Evolutionary conservation across 78 protist genomes (phyloP), one percentile per base, ranked within the genome.

Genomic region (Bodo saltans): DNA sequence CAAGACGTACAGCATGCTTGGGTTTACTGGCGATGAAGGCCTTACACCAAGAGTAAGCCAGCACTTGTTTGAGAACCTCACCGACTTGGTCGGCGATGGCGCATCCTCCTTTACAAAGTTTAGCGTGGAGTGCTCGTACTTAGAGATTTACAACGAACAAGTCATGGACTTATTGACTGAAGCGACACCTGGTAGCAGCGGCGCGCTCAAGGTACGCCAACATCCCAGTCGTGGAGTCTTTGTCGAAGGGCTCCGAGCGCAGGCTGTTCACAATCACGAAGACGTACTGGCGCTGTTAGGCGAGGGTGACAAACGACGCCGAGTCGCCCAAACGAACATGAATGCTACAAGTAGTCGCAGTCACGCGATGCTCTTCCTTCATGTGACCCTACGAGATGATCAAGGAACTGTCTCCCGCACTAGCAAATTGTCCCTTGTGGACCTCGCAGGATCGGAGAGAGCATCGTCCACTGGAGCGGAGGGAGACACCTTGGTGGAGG

Each of bases 291-390:
- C 2, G 34, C 86, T 83, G 11, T 32, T 83, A 4, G 86, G 26
- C 28, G 32, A 81, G 8, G 85, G 85, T 23, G 67, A 3, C 73
- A 33, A 17, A 3, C 11, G 12, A 3, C 72, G 85, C 34, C 8
- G 73, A 12, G 85, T 81, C 40, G 85, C 85, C n/a, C 73, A 3
- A 12, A 81, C 85, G 29, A 25, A 27, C 60, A 86, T 90, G 92
- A 93, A 93, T 90, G 86, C 83, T 27, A 71, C 84, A 12, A 38
- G 76, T 47, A 83, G 89, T 0, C 87, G 96, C 1, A 75, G 93
- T 74, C 96, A 93, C 79, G 78, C 92, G 42, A n/a, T 93, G n/a
- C 83, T 93, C 85, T 78, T 83, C 69, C 84, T 83, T 84, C 30
- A 70, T 23, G 11, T 0, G 37, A 0, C 29, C 32, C 21, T 74